phyloP scores from a whole-genome alignment of 2,329 filamentous ascomycete genomes.

The Ceratocystis destructans region DNA sequence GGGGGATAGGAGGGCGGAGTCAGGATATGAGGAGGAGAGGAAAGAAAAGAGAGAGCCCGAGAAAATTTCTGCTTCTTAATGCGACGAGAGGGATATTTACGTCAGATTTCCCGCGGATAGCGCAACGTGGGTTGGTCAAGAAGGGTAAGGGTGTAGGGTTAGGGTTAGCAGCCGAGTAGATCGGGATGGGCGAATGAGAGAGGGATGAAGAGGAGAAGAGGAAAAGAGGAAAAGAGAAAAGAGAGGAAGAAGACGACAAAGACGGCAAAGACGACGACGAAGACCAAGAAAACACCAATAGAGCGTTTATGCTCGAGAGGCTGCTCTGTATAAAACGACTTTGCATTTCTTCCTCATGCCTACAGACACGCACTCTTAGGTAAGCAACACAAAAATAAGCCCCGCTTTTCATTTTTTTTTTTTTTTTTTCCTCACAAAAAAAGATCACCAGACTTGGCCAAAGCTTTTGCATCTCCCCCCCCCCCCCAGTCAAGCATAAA shows the following conservation, averaged over 20 bases:
- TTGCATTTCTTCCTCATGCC: too few relatives aligned
- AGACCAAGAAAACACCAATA: background rate
- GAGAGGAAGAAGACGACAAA: background rate
- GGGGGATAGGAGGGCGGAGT: background rate
- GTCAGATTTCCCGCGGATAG: constrained; percentile 2
- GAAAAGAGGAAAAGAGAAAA: too few relatives aligned
- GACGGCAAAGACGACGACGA: background rate
- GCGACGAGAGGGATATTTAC: background rate
- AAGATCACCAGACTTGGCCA: background rate
- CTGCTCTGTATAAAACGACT: too few relatives aligned
- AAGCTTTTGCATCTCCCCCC: background rate
- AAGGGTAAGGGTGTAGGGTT: background rate
- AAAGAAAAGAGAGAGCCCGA: background rate
- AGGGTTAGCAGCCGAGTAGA: background rate
- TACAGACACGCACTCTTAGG: too few relatives aligned
- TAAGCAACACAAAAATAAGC: too few relatives aligned
- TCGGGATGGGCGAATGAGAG: background rate
- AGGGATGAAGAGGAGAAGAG: background rate
- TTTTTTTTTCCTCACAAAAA: background rate
- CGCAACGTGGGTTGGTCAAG: background rate
- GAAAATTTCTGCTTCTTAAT: background rate
- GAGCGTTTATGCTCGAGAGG: background rate
- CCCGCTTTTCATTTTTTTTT: too few relatives aligned
- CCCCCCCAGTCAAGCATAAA: background rate
- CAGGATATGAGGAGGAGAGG: background rate